phyloP scores from a whole-genome alignment of 148 eudicot genomes.

The Amaranthus hypochondriacus region DNA sequence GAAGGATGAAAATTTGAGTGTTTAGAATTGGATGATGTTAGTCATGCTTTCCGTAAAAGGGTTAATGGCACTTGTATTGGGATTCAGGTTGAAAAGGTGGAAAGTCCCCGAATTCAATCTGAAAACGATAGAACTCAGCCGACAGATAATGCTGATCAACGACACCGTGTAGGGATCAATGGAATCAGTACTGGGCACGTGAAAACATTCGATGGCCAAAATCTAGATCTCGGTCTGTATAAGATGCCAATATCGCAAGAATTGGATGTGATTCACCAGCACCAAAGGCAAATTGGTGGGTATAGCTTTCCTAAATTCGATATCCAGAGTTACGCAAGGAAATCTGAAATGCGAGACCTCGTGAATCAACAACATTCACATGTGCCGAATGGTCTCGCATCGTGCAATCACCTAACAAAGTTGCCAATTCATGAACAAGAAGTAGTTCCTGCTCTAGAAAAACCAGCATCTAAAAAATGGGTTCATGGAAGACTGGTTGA shows the following conservation, averaged over 20 bases:
- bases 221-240: constrained; percentile 23
- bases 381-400: constrained; percentile 27
- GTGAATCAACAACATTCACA: constrained; percentile 11
- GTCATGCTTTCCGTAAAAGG: no score
- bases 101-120: no score
- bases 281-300: constrained; percentile 7
- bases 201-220: constrained; percentile 16
- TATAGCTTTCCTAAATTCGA: constrained; percentile 12
- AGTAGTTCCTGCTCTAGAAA: constrained; percentile 17
- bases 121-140: no score
- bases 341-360: constrained; percentile 15
- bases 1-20: constrained; percentile 8
- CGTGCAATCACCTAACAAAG: constrained; percentile 22
- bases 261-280: constrained; percentile 11
- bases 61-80: no score
- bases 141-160: neutral
- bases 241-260: constrained; percentile 17
- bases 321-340: constrained; percentile 10
- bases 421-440: constrained; percentile 17
- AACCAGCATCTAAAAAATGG: constrained; percentile 54
- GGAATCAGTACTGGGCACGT: constrained; percentile 24
- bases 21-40: no score
- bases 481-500: constrained; percentile 86
- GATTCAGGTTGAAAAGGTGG: no score
- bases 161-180: constrained; percentile 26